Evolutionary conservation across 805 yeast genomes (phyloP), one percentile per base, ranked within the genome.

Genomic region (Pichia scutulata): DNA sequence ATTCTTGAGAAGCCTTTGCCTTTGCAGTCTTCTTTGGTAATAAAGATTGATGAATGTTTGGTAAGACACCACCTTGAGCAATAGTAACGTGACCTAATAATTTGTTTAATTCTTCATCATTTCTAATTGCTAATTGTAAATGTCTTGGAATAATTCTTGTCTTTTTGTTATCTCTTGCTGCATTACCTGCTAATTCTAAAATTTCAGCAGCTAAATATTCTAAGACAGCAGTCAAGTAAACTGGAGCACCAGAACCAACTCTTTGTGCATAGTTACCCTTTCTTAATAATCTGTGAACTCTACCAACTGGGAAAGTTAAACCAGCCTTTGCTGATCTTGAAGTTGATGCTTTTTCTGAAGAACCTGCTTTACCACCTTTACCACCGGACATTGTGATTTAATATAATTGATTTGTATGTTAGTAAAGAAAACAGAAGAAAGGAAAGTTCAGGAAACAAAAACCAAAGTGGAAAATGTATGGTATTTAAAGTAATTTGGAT

Each of bases 221-320:
- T 66, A 92, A 80, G 53, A 90, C 97, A 51, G 98, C 95, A 61
- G 98, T 90, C 70, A 90, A 80, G 77, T 90, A 90, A 57, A 90
- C 92, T 76, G 98, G 97, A 66, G 98, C 97, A 82, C 96, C 97
- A 61, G 97, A 89, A 82, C 98, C 97, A 65, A 92, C 85, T 79
- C 98, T 84, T 78, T 90, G 95, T 68, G 97, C 95, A 78, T 92
- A 88, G 84, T 90, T 88, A 72, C 96, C 97, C 77, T 86, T 89
- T 82, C 95, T 88, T 69, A 90, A 76, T 64, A 90, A 81, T 78
- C 97, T 84, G 81, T 90, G 97, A 63, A 92, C 93, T 84, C 97
- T 90, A 74, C 98, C 98, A 62, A 92, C 98, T 78, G 98, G 98
- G 93, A 92, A 92, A 66, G 95, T 88, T 70, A 92, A 82, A 73